Evolutionary conservation across 257 asterid genomes (phyloP).

Genomic region (Hygrophila difformis): DNA sequence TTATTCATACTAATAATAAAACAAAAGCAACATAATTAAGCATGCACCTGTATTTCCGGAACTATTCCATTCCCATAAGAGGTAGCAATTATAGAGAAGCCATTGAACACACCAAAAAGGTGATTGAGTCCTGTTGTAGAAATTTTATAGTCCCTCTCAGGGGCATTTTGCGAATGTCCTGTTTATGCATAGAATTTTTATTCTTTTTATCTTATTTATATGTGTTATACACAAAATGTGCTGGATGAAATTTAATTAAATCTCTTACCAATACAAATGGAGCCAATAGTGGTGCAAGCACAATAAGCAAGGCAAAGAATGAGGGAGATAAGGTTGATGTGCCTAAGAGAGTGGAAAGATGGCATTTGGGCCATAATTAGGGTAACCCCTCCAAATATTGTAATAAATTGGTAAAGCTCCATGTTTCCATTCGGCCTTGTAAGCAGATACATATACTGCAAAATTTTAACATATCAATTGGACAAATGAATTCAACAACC

Average conservation of each 20-base stretch:
- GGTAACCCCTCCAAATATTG: constrained; percentile 42
- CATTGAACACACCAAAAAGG: constrained; percentile 43
- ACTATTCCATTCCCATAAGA: constrained; percentile 66
- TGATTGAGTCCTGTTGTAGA: constrained; percentile 26
- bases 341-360: constrained; percentile 73
- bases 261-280: constrained; percentile 47
- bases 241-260: not conserved
- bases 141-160: constrained; percentile 33
- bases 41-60: constrained; percentile 62
- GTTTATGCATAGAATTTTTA: too few relatives aligned
- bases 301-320: constrained; percentile 46
- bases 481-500: too few relatives aligned
- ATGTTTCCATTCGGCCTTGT: constrained; percentile 45
- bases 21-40: too few relatives aligned
- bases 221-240: not conserved
- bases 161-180: constrained; percentile 46
- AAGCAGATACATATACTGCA: constrained; percentile 49
- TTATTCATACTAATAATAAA: too few relatives aligned
- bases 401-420: constrained; percentile 52
- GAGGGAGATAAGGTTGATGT: constrained; percentile 54
- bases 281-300: constrained; percentile 42
- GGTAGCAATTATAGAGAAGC: constrained; percentile 54
- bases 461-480: not conserved
- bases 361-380: constrained; percentile 73
- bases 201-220: not conserved